A percentile compares a stretch with the other conserved stretches of the same genome.
Evolutionary conservation across 2,329 filamentous ascomycete genomes (phyloP).

Genomic region (Chrysoporthe cubensis): DNA sequence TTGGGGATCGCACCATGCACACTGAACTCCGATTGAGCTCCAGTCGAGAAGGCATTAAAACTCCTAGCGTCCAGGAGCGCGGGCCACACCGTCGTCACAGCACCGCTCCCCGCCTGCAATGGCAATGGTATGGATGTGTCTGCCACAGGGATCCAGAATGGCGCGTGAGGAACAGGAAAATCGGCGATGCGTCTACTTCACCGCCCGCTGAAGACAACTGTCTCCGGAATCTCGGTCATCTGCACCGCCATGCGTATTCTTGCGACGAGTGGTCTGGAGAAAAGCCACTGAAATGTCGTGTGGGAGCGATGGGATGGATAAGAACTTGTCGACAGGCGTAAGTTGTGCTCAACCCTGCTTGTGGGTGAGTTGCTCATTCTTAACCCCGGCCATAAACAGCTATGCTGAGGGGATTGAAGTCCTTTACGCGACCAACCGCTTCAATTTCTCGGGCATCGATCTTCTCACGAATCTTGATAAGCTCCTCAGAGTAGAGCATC

Average conservation of each 20-base stretch:
- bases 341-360: neutral
- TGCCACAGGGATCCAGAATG: conserved; percentile 17
- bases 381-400: neutral
- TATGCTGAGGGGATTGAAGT: conserved; percentile 16
- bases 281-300: neutral
- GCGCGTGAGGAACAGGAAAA: neutral
- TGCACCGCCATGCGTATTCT: neutral
- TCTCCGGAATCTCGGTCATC: neutral
- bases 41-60: neutral
- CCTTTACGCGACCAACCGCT: conserved; percentile 12
- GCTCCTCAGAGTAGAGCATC: neutral
- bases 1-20: conserved; percentile 15
- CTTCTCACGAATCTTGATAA: conserved; percentile 2
- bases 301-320: conserved; percentile 21
- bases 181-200: neutral
- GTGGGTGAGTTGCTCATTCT: neutral
- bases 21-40: conserved; percentile 2
- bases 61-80: neutral
- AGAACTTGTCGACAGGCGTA: conserved; percentile 18
- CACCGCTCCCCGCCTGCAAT: neutral
- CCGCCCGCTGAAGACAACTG: neutral
- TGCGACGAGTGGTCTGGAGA: neutral
- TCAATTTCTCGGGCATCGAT: neutral
- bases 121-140: conserved; percentile 22
- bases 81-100: neutral